Conservation (phyloP, 2,329 filamentous ascomycete species). For the Neonectria hederae region DNA sequence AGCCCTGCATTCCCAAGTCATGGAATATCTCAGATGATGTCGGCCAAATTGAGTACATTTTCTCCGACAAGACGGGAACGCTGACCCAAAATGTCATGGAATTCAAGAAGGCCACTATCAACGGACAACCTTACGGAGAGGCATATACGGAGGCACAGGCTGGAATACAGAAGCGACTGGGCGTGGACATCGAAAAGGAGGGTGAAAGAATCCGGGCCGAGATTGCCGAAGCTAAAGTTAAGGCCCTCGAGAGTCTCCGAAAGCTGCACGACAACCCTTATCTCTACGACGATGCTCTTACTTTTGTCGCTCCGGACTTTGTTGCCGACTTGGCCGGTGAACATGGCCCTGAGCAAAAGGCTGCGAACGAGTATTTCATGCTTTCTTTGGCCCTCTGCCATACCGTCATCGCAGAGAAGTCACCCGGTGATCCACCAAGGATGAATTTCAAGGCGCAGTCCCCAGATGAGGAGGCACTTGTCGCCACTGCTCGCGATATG, state of each 20-base stretch:
- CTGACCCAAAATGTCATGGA: constrained; percentile 99
- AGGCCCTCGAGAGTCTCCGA: constrained; percentile 77
- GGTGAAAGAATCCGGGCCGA: constrained; percentile 75
- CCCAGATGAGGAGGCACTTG: constrained; percentile 93
- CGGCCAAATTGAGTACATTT: constrained; percentile 98
- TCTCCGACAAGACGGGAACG: constrained; percentile 97
- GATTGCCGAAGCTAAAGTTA: constrained; percentile 79
- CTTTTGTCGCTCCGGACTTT: constrained; percentile 91
- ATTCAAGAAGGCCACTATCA: constrained; percentile 98
- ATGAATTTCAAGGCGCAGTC: constrained; percentile 98
- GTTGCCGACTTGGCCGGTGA: constrained; percentile 83
- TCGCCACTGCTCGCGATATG: constrained; percentile 92
- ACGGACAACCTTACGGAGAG: constrained; percentile 95
- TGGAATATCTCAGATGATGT: constrained; percentile 99
- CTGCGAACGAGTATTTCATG: constrained; percentile 91
- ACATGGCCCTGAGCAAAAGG: constrained; percentile 78
- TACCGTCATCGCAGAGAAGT: constrained; percentile 90
- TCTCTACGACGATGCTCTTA: constrained; percentile 86
- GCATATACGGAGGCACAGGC: constrained; percentile 97
- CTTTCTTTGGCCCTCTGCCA: constrained; percentile 94
- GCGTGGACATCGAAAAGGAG: constrained; percentile 86
- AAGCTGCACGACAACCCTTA: constrained; percentile 89
- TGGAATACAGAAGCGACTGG: constrained; percentile 92
- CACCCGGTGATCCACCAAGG: constrained; percentile 87
- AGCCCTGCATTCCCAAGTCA: constrained; percentile 94